Base-by-base conservation (phyloP, 1,284 basidiomycete species). In the Phylloboletellus chloephorus region DNA sequence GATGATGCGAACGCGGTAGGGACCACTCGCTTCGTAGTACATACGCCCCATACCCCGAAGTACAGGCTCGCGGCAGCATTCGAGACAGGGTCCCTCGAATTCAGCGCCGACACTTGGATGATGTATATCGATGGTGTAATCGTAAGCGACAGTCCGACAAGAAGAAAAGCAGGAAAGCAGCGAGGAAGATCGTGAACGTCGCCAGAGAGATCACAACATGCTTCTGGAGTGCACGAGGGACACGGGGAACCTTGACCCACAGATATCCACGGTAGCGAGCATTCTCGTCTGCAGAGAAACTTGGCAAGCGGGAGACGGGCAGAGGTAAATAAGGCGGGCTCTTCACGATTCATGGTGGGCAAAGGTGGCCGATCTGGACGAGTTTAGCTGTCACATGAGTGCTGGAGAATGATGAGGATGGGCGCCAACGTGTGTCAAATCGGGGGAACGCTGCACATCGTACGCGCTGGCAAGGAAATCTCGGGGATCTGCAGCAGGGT, bases 31-130 rank as follows among this genome's bases (percentile, higher is more conserved):
- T 72, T 74, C 8, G 64, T 67, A 1, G 77, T 75, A 61, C 84
- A 88, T 30, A 80, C 67, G 2, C 84, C 84, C 83, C 83, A 88
- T 5, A 86, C 78, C 2, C 84, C 84, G 48, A 87, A 85, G 23
- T 74, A 69, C 16, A 87, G 58, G 48, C 71, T 67, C 2, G 77
- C 82, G 5, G 76, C 79, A n/a, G 77, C 59, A 48, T 68, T 70
- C 5, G 79, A 76, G 21, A 57, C 49, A 3, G 70, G 68, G 33
- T 63, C 56, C 23, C 48, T 49, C 9, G 58, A 50, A 3, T 58
- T 52, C 5, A 63, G 43, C 4, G 77, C 72, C 19, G 69, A 55
- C 39, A 90, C 62, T 31, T 67, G 55, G 33, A 89, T 65, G 19
- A 90, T 67, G 60, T 83, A 86, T 31, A 90, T 74, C 23, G 75